These are phyloP conservation scores for Solanum dulcamara DNA, from an alignment of 257 asterid genomes.

Conservation along the genomic window DNA sequence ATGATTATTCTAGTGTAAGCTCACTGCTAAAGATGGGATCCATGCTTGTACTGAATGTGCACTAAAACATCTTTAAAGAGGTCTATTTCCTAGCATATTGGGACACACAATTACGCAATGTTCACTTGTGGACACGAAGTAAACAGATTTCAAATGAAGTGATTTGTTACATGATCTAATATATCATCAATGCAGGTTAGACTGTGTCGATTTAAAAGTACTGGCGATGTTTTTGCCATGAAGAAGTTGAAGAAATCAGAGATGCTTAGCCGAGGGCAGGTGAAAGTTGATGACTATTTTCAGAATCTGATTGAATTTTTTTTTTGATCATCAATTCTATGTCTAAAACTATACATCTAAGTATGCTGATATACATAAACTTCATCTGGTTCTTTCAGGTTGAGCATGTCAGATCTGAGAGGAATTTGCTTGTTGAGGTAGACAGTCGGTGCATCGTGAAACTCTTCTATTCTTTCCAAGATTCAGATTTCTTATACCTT, in stretches of 20 bases:
- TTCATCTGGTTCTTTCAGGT: constrained; percentile 31
- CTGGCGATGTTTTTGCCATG: constrained; percentile 95
- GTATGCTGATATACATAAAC: neutral
- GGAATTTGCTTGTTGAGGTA: constrained; percentile 95
- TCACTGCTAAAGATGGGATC: too few relatives aligned
- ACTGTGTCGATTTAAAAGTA: constrained; percentile 69
- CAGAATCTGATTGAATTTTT: neutral
- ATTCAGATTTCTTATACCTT: constrained; percentile 78
- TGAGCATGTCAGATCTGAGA: constrained; percentile 97
- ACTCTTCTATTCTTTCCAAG: constrained; percentile 93
- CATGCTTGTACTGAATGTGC: too few relatives aligned
- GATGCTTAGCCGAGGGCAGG: constrained; percentile 99
- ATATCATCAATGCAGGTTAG: constrained; percentile 58
- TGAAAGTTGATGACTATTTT: constrained; percentile 8
- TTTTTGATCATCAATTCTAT: neutral
- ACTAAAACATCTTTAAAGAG: too few relatives aligned
- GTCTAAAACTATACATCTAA: too few relatives aligned
- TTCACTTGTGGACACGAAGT: neutral
- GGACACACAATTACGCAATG: neutral
- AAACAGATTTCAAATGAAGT: neutral
- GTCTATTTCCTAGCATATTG: neutral
- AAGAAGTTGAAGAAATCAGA: constrained; percentile 89
- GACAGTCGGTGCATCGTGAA: constrained; percentile 96
- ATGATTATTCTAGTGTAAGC: too few relatives aligned
- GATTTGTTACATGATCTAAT: constrained; percentile 5